These are phyloP conservation scores for Colletotrichum tanaceti DNA, from an alignment of 2,329 filamentous ascomycete genomes.

Conservation along the genomic window DNA sequence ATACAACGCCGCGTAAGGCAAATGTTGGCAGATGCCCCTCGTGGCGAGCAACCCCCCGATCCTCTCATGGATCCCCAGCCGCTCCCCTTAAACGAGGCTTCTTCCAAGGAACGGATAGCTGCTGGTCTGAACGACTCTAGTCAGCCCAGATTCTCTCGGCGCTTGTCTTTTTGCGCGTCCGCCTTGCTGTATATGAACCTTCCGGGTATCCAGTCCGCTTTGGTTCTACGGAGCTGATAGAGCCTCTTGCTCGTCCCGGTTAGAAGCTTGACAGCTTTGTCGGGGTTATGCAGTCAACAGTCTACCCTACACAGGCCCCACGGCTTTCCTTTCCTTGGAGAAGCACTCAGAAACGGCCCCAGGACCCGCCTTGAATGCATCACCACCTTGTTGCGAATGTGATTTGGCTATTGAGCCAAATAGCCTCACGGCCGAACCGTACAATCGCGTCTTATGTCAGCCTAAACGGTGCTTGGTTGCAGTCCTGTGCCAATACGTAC, in stretches of 20 bases:
- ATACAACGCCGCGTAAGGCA: conserved; percentile 12
- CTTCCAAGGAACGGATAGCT: background rate
- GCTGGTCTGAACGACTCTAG: background rate
- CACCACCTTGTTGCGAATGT: background rate
- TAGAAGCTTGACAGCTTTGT: background rate
- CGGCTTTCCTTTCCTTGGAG: too few relatives aligned
- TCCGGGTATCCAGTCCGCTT: background rate
- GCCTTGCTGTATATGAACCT: background rate
- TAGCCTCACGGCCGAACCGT: conserved; percentile 4
- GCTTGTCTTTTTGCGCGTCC: background rate
- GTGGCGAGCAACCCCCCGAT: background rate
- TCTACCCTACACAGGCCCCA: background rate
- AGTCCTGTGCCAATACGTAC: background rate
- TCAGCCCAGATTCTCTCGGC: background rate
- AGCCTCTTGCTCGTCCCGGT: background rate
- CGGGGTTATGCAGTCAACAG: background rate
- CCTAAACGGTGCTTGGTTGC: conserved; percentile 3
- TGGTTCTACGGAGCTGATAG: background rate
- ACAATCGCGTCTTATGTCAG: conserved; percentile 2
- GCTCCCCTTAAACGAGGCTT: background rate
- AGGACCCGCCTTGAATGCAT: background rate
- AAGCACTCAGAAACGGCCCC: background rate
- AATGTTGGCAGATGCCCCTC: background rate
- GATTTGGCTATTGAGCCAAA: conserved; percentile 2
- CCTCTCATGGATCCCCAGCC: background rate